Percentiles rank a stretch among this genome's conserved stretches.
phyloP scores from a whole-genome alignment of 2,329 filamentous ascomycete species.

The Fusarium denticulatum region DNA sequence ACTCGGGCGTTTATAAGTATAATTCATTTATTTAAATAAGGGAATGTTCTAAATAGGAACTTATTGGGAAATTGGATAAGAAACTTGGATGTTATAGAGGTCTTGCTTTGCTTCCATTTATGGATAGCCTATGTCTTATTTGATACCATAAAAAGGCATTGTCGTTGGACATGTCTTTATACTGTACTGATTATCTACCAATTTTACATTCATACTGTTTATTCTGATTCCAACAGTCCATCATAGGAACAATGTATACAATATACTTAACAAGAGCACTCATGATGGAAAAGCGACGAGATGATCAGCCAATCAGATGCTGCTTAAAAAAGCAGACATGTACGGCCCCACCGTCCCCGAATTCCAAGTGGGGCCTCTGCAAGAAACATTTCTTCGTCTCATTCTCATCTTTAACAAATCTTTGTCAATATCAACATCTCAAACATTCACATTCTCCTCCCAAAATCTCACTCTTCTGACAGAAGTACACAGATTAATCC shows the following conservation, averaged over 20 bases:
- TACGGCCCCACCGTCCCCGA: slow-evolving; percentile 17
- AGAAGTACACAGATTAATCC: background rate
- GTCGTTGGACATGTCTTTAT: too few species aligned
- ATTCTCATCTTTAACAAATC: slow-evolving; percentile 19
- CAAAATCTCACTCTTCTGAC: background rate
- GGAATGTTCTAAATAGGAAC: background rate
- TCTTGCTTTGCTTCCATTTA: background rate
- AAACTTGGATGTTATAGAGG: background rate
- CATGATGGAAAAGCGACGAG: background rate
- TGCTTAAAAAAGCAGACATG: slow-evolving; percentile 28
- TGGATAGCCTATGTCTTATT: too few species aligned
- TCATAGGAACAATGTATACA: background rate
- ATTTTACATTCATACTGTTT: background rate
- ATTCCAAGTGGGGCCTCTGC: slow-evolving; percentile 28
- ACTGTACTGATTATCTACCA: background rate
- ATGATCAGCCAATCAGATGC: slow-evolving; percentile 18
- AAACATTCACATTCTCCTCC: background rate
- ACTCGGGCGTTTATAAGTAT: background rate
- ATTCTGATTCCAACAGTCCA: background rate
- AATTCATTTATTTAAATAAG: background rate
- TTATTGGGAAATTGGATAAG: background rate
- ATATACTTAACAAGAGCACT: background rate
- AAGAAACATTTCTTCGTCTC: slow-evolving; percentile 39
- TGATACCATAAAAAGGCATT: too few species aligned
- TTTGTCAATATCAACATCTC: slow-evolving; percentile 5